phyloP scores from a whole-genome alignment of 176 grass and related monocot species.

The Triticum turgidum region DNA sequence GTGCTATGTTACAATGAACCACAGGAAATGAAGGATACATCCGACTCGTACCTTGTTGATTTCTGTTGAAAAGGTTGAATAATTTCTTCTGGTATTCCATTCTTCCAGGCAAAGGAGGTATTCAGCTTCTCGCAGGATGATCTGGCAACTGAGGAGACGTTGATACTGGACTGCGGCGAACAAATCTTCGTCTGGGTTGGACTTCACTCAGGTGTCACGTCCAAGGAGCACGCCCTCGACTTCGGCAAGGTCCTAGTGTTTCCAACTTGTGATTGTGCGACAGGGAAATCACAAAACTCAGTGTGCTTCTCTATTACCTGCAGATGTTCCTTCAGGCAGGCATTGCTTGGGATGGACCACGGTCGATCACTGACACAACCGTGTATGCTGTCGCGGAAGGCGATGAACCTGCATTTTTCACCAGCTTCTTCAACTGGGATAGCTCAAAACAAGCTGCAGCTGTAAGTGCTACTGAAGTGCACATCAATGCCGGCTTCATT shows the following conservation, averaged over 20 bases:
- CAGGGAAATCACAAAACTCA: neutral
- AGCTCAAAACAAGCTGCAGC: conserved; percentile 47
- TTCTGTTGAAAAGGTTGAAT: neutral
- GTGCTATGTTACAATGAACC: neutral
- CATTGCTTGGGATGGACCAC: conserved; percentile 25
- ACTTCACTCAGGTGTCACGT: conserved; percentile 46
- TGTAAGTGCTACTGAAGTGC: conserved; percentile 20
- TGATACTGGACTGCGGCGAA: conserved; percentile 65
- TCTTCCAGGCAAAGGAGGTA: conserved; percentile 78
- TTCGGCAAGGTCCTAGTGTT: conserved; percentile 57
- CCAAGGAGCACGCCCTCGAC: conserved; percentile 52
- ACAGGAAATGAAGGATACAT: neutral
- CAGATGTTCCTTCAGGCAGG: conserved; percentile 73
- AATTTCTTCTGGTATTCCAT: neutral
- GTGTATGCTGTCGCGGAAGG: conserved; percentile 74
- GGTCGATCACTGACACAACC: conserved; percentile 35
- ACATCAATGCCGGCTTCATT: neutral
- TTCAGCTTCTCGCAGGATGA: conserved; percentile 92
- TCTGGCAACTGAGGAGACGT: conserved; percentile 71
- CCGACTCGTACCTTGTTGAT: neutral
- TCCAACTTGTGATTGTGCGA: neutral
- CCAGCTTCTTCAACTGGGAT: conserved; percentile 81
- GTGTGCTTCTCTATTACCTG: conserved; percentile 18
- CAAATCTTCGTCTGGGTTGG: conserved; percentile 86
- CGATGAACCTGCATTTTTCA: conserved; percentile 79